A percentile compares a stretch with the other conserved stretches of the same genome.
Evolutionary conservation across 352 stramenopile species (phyloP).

Genomic region (Sclerospora graminicola): DNA sequence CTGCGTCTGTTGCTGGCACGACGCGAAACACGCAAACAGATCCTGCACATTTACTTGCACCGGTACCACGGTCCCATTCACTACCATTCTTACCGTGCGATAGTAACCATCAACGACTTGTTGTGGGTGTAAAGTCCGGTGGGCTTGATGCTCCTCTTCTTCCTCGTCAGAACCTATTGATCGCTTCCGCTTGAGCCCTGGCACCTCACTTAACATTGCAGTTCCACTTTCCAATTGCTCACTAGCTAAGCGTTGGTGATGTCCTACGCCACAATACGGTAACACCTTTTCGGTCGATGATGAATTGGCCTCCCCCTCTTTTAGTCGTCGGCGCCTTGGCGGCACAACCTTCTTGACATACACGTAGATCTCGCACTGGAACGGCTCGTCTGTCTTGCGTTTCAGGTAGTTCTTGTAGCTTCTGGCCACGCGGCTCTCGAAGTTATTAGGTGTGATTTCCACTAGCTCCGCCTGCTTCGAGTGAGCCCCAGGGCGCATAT

Average conservation of each 20-base stretch:
- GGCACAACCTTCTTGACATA: conserved; percentile 56
- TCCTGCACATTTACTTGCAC: conserved; percentile 67
- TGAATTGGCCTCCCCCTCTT: conserved; percentile 2
- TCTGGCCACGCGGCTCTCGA: conserved; percentile 54
- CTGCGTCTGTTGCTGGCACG: conserved; percentile 12
- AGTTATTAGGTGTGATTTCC: conserved; percentile 49
- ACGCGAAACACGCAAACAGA: conserved; percentile 33
- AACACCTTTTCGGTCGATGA: not conserved
- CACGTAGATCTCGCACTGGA: conserved; percentile 64
- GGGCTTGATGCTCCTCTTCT: conserved; percentile 7
- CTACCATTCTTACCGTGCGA: conserved; percentile 54
- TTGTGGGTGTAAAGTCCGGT: conserved; percentile 7
- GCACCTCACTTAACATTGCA: not conserved
- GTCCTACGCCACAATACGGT: conserved; percentile 5
- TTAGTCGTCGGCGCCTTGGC: conserved; percentile 9
- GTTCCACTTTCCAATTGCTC: conserved; percentile 2
- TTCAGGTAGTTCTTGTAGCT: conserved; percentile 77
- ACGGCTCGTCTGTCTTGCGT: conserved; percentile 39
- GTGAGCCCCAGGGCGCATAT: conserved; percentile 64
- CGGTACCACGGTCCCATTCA: conserved; percentile 58
- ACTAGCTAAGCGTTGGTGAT: conserved; percentile 6
- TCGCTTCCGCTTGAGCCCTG: conserved; percentile 15
- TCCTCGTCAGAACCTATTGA: conserved; percentile 7
- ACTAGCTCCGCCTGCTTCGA: conserved; percentile 79
- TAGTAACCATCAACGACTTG: conserved; percentile 25